Conservation (phyloP, 106 monocot species). For the Narthecium ossifragum region DNA sequence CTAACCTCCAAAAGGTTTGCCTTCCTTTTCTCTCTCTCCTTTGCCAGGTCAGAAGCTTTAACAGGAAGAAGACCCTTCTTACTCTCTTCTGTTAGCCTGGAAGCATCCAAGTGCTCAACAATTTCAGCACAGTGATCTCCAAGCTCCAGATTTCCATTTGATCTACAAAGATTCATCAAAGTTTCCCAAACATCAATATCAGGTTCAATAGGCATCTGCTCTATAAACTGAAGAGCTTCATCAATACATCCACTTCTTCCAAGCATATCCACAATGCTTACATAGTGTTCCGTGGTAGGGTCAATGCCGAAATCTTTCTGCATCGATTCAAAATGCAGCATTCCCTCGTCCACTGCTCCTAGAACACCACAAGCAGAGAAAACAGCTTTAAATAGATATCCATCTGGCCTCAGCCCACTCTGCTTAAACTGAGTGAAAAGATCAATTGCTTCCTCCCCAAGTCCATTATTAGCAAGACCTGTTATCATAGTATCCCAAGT, state of each 20-base stretch:
- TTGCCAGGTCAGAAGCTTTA: constrained; percentile 41
- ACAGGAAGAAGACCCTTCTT: constrained; percentile 64
- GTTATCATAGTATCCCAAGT: constrained; percentile 86
- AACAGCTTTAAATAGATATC: constrained; percentile 37
- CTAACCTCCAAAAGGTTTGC: constrained; percentile 24
- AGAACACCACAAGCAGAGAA: constrained; percentile 55
- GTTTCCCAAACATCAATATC: constrained; percentile 75
- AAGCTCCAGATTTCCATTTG: constrained; percentile 67
- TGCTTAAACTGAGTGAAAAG: constrained; percentile 56
- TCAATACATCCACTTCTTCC: constrained; percentile 67
- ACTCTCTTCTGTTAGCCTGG: constrained; percentile 45
- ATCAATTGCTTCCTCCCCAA: constrained; percentile 80
- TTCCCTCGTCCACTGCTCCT: constrained; percentile 80
- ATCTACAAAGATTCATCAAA: constrained; percentile 69
- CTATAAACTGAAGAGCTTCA: constrained; percentile 80
- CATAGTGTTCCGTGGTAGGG: constrained; percentile 67
- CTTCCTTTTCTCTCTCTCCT: constrained; percentile 51
- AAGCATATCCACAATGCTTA: constrained; percentile 63
- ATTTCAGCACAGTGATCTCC: constrained; percentile 60
- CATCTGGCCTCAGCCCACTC: constrained; percentile 56
- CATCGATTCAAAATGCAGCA: constrained; percentile 88
- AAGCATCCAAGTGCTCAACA: constrained; percentile 50
- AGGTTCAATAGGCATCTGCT: constrained; percentile 61
- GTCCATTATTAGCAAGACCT: constrained; percentile 46
- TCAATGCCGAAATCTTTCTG: constrained; percentile 42